Evolutionary conservation across 805 yeast genomes (phyloP), one percentile per base, ranked within the genome.

Genomic region (Barnettozyma wickerhamii): DNA sequence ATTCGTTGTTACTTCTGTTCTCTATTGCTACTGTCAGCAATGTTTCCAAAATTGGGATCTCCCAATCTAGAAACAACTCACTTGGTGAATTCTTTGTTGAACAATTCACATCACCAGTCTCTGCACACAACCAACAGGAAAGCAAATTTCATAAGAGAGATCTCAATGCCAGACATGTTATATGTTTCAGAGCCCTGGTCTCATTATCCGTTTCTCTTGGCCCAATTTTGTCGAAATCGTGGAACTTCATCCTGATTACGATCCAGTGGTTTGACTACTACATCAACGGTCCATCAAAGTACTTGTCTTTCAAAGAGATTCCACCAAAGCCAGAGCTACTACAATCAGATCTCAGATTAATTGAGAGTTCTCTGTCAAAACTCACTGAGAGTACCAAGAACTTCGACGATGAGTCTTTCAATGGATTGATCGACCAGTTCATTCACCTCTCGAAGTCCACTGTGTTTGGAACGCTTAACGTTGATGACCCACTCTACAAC

Each of bases 151-250:
- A 71, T 34, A 54, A 73, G 1, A 62, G 84, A 44, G 56, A 58
- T 24, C 65, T 85, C 33, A 77, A 80, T 44, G 69, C 85, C 1
- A 72, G 95, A 40, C 88, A 86, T 46, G 71, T 86, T 1, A 71
- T 81, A 9, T 79, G 95, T 49, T 75, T 88, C 30, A 69, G 96
- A 37, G 96, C 95, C 0, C 60, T 91, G 29, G 65, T 81, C 4
- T 84, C 87, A 45, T 65, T 91, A 36, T 89, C 91, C 0, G 72
- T 81, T 3, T 84, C 96, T 0, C 62, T 91, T n/a, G 97, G 96
- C 0, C 75, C 90, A 1, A 74, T 79, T 1, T 67, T 91, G 13
- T 74, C 73, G 6, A 57, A 64, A 4, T 76, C 84, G 24, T 91
- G 98, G 98, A 60, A 63, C 10, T 70, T 70, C 14, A 58, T 82